A percentile compares a stretch with the other conserved stretches of the same genome.
phyloP scores from a whole-genome alignment of 2,329 filamentous ascomycete genomes.

The Talaromyces rugulosus region DNA sequence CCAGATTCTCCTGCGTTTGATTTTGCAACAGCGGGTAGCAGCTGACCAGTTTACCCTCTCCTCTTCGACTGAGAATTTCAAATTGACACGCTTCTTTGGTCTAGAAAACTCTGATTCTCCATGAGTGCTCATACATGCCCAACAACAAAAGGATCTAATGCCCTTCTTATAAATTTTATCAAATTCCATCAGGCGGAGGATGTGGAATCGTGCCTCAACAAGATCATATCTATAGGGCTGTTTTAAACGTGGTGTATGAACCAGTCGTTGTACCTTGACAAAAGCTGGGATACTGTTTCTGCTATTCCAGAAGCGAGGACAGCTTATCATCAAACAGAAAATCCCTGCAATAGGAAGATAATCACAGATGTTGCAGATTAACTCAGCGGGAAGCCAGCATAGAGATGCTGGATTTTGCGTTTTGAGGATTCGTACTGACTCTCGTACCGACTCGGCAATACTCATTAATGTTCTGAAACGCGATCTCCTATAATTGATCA shows the following conservation, averaged over 20 bases:
- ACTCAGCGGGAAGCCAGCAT: conserved; percentile 1
- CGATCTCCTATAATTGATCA: too few relatives aligned
- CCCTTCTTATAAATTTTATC: not conserved
- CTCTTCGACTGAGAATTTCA: conserved; percentile 8
- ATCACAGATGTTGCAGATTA: conserved; percentile 4
- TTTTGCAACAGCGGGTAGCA: not conserved
- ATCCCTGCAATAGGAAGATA: not conserved
- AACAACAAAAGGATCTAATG: conserved; percentile 1
- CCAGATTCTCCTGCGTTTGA: conserved; percentile 1
- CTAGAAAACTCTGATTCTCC: not conserved
- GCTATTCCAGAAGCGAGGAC: conserved; percentile 4
- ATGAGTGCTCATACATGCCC: conserved; percentile 4
- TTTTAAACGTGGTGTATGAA: not conserved
- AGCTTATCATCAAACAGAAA: conserved; percentile 8
- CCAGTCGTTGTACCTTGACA: not conserved
- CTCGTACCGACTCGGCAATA: conserved; percentile 1
- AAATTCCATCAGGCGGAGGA: conserved; percentile 8
- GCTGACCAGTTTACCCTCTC: conserved; percentile 1
- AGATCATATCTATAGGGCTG: conserved; percentile 3
- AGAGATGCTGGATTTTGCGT: conserved; percentile 3
- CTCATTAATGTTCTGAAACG: not conserved
- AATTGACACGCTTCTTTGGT: conserved; percentile 1
- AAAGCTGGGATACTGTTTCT: conserved; percentile 7
- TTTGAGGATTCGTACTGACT: conserved; percentile 1
- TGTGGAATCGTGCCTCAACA: conserved; percentile 2